phyloP scores from a whole-genome alignment of 75 land plant species.

The Isoetes taiwanensis region DNA sequence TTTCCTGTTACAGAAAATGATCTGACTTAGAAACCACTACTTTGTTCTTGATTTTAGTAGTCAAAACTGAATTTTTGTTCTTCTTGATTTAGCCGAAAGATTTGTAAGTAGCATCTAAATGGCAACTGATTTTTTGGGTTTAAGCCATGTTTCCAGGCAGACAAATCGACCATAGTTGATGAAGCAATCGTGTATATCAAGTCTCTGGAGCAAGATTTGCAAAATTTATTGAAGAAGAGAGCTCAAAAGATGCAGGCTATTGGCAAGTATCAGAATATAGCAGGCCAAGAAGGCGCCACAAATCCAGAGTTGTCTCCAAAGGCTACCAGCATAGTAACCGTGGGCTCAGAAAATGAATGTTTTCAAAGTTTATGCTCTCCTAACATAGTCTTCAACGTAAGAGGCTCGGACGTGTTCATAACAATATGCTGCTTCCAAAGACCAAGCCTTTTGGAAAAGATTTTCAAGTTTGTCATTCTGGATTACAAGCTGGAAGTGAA shows the following conservation, averaged over 20 bases:
- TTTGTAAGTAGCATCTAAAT: too few relatives aligned
- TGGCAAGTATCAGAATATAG: not conserved
- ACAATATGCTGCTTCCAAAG: slow-evolving; percentile 31
- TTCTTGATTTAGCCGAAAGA: too few relatives aligned
- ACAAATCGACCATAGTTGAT: slow-evolving; percentile 68
- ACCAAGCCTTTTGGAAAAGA: slow-evolving; percentile 32
- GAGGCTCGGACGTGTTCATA: slow-evolving; percentile 44
- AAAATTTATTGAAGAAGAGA: slow-evolving; percentile 35
- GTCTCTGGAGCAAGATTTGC: slow-evolving; percentile 32
- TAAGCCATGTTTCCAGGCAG: slow-evolving; percentile 29
- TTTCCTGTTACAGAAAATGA: too few relatives aligned
- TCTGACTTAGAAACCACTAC: too few relatives aligned
- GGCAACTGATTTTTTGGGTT: not conserved
- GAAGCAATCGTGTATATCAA: slow-evolving; percentile 59
- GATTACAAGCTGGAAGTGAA: slow-evolving; percentile 41
- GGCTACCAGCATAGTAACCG: not conserved
- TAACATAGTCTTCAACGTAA: slow-evolving; percentile 44
- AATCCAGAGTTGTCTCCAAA: not conserved
- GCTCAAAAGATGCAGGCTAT: slow-evolving; percentile 14
- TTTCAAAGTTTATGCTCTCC: slow-evolving; percentile 55
- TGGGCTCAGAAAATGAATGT: not conserved
- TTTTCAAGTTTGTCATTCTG: slow-evolving; percentile 37
- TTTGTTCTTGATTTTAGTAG: too few relatives aligned
- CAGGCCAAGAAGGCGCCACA: not conserved
- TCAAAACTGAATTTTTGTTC: too few relatives aligned